phyloP scores from a whole-genome alignment of 305 asterid species.

The Nicotiana rustica region DNA sequence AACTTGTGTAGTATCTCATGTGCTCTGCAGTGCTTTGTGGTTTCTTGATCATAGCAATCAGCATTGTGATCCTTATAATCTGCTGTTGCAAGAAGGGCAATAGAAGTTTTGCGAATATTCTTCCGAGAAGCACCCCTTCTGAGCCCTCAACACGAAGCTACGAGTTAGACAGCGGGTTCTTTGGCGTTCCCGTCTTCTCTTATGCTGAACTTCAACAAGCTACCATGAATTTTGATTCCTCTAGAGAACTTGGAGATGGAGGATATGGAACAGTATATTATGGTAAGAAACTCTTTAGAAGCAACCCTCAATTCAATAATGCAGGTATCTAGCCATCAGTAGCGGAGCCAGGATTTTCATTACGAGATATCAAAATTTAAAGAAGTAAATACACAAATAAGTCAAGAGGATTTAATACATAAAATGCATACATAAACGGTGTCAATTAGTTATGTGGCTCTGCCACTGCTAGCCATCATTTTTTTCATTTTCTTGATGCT shows the following conservation, averaged over 20 bases:
- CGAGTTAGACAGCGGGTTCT: constrained; percentile 44
- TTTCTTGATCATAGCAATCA: constrained; percentile 27
- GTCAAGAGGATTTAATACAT: too few species aligned
- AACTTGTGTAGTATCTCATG: constrained; percentile 25
- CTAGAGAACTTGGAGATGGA: constrained; percentile 54
- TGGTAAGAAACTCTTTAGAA: constrained; percentile 39
- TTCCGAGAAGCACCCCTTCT: constrained; percentile 42
- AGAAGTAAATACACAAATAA: too few species aligned
- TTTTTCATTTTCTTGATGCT: not conserved
- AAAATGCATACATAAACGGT: too few species aligned
- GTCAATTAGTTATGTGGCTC: too few species aligned
- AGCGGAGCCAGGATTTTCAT: too few species aligned
- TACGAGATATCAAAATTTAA: too few species aligned
- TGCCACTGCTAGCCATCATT: not conserved
- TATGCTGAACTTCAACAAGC: constrained; percentile 53
- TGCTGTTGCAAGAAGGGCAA: constrained; percentile 45
- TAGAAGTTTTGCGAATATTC: constrained; percentile 28
- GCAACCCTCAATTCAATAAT: not conserved
- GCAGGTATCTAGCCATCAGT: not conserved
- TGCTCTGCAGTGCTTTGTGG: constrained; percentile 35
- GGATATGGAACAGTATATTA: constrained; percentile 58
- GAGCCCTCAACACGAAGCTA: constrained; percentile 44
- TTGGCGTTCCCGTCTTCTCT: constrained; percentile 55
- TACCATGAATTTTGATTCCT: constrained; percentile 48
- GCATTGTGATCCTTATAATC: constrained; percentile 1